Evolutionary conservation across 2,329 filamentous ascomycete species (phyloP).

Genomic region (Colletotrichum ledebouriae): DNA sequence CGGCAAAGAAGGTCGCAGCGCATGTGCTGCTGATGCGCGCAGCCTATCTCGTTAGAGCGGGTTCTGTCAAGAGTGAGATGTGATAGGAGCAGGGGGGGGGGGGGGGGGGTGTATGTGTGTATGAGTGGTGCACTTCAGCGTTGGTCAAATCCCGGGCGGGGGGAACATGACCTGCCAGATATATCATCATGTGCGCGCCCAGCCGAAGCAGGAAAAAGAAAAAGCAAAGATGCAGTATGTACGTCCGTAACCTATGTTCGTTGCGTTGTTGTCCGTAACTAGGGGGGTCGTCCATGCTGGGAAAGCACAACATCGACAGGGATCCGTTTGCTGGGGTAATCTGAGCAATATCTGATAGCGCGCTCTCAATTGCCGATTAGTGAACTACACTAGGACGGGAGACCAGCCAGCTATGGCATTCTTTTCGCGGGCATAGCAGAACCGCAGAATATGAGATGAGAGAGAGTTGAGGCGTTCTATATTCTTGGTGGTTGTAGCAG

Average conservation of each 20-base stretch:
- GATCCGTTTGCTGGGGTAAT: conserved; percentile 10
- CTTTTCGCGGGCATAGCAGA: not conserved
- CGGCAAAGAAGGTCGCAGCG: conserved; percentile 26
- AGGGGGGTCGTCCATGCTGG: not conserved
- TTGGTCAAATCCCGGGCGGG: not conserved
- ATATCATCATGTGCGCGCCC: conserved; percentile 12
- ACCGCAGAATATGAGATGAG: conserved; percentile 16
- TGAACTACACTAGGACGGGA: conserved; percentile 22
- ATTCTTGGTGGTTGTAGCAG: not conserved
- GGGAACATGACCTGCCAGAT: conserved; percentile 29
- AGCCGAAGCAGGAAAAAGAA: conserved; percentile 14
- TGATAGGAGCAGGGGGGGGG: conserved; percentile 17
- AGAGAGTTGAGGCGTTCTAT: not conserved
- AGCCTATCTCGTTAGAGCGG: conserved; percentile 38
- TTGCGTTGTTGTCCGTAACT: not conserved
- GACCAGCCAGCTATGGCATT: not conserved
- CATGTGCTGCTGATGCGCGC: conserved; percentile 27
- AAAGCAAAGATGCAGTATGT: conserved; percentile 12
- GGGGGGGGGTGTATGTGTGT: not conserved
- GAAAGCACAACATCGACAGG: conserved; percentile 20
- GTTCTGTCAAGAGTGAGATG: conserved; percentile 37
- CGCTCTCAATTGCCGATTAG: conserved; percentile 32
- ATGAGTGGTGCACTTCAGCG: not conserved
- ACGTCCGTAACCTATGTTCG: not conserved
- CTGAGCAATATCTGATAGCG: conserved; percentile 38